Percentiles rank a stretch among this genome's conserved stretches.
phyloP scores from a whole-genome alignment of 371 early-diverging fungal genomes.

The Thermomucor indicae-seudaticae region DNA sequence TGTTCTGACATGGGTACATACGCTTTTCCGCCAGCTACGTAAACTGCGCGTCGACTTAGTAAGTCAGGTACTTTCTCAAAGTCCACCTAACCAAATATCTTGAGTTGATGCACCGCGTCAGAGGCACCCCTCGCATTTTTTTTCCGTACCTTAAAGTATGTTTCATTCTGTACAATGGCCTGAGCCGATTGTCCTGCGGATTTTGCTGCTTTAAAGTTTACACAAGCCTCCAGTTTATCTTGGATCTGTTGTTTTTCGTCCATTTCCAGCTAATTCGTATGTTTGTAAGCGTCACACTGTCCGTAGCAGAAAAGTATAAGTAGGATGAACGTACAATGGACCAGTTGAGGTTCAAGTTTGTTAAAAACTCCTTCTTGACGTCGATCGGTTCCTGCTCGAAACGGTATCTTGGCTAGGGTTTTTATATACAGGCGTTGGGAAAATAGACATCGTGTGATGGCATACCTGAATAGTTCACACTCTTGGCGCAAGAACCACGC shows the following conservation, averaged over 20 bases:
- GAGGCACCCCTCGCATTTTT: too few relatives aligned
- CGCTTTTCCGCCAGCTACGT: slow-evolving; percentile 75
- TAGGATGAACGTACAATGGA: slow-evolving; percentile 38
- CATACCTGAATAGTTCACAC: slow-evolving; percentile 72
- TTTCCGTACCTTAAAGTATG: slow-evolving; percentile 57
- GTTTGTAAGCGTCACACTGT: too few relatives aligned
- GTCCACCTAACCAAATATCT: slow-evolving; percentile 59
- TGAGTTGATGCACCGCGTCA: too few relatives aligned
- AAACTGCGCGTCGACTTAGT: slow-evolving; percentile 68
- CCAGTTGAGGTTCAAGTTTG: slow-evolving; percentile 50
- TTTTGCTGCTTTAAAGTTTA: slow-evolving; percentile 5
- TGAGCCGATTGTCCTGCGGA: slow-evolving; percentile 5
- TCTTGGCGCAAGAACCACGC: slow-evolving; percentile 93
- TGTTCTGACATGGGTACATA: slow-evolving; percentile 80
- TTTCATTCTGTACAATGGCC: slow-evolving; percentile 28
- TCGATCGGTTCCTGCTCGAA: slow-evolving; percentile 50
- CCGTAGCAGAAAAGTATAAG: too few relatives aligned
- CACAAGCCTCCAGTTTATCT: slow-evolving; percentile 25
- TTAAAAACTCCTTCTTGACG: slow-evolving; percentile 58
- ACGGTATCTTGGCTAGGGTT: slow-evolving; percentile 36
- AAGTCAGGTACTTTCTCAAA: slow-evolving; percentile 84
- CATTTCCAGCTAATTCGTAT: slow-evolving; percentile 10
- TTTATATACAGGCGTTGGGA: neutral
- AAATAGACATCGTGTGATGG: neutral
- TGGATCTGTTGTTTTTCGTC: slow-evolving; percentile 19